Base-by-base conservation (phyloP, 176 grass and related monocot species). In the Rhipidocladum racemiflorum region DNA sequence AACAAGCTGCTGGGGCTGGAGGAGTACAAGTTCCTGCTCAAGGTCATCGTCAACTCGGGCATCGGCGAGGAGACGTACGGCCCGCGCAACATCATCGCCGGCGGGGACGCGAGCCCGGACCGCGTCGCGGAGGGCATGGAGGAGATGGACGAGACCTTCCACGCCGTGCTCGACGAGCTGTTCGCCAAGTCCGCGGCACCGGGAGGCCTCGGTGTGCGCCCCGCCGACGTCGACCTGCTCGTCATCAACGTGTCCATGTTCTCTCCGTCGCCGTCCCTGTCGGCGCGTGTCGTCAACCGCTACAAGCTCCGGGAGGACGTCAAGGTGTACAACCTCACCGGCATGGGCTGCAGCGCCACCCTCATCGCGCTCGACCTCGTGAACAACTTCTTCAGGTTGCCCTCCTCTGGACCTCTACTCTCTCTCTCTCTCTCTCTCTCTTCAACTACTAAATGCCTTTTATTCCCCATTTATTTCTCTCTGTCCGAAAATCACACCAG, bases 11-110 rank as follows among this genome's bases (percentile, higher is more conserved):
- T 97, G 25, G 94, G 94, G 0, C 65, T 94, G 25, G 92, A 94
- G 39, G 94, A 97, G 88, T 92, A 94, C 89, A 97, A 94, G 81
- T 97, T 97, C 88, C 90, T 97, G 51, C 94, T 97, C 46, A 97
- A 97, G 87, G 94, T 97, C 40, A 94, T 97, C 78, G 91, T 92
- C 65, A 94, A 82, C 91, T 97, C 94, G 9, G 94, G 94, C 61
- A 97, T 97, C 80, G 92, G 94, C 23, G 94, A 97, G 90, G 88
- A 89, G 39, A 97, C 92, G 27, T 97, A 97, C 86, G 94, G 94
- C 8, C 94, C 94, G 8, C 90, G 89, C 18, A 97, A 97, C 87
- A 97, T 97, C 61, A 91, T 97, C 72, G 85, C 60, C 5, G 94
- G 94, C 23, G 73, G 77, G 14, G 83, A 94, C 32, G 86, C 92